Conservation (phyloP, 1,139 yeast species). For the Pichia sp. region DNA sequence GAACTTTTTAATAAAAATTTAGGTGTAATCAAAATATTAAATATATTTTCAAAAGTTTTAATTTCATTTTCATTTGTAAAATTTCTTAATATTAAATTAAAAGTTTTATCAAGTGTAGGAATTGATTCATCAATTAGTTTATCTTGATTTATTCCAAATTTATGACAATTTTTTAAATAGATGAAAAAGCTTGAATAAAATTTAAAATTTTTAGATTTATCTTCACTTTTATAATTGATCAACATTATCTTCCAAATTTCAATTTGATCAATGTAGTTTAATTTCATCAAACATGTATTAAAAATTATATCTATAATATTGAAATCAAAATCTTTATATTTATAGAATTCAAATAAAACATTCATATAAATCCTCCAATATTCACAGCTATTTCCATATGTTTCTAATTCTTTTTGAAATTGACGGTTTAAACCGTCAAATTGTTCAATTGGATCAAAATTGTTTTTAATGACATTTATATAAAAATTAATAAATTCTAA, state of each 20-base stretch:
- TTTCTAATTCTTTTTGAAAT: not conserved
- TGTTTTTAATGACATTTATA: not conserved
- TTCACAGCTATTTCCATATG: not conserved
- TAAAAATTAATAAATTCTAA: not conserved
- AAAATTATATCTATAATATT: not conserved
- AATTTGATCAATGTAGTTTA: conserved; percentile 5
- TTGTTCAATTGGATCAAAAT: not conserved
- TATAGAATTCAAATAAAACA: not conserved
- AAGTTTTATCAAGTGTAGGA: not conserved
- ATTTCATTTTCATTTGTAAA: not conserved
- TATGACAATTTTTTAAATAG: conserved; percentile 6
- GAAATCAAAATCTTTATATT: not conserved
- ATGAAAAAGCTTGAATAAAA: conserved; percentile 9
- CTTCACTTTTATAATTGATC: not conserved
- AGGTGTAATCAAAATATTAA: conserved; percentile 25
- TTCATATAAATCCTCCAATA: conserved; percentile 6
- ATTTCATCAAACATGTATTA: not conserved
- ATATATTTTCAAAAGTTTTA: conserved; percentile 1
- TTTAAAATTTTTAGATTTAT: not conserved
- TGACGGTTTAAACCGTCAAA: not conserved
- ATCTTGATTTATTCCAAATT: conserved; percentile 1
- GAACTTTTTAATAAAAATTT: conserved; percentile 32
- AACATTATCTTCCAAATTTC: conserved; percentile 9
- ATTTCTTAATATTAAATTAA: conserved; percentile 3
- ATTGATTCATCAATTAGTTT: not conserved